Evolutionary conservation across 352 stramenopile species (phyloP).

Genomic region (Salisapilia sapeloensis): DNA sequence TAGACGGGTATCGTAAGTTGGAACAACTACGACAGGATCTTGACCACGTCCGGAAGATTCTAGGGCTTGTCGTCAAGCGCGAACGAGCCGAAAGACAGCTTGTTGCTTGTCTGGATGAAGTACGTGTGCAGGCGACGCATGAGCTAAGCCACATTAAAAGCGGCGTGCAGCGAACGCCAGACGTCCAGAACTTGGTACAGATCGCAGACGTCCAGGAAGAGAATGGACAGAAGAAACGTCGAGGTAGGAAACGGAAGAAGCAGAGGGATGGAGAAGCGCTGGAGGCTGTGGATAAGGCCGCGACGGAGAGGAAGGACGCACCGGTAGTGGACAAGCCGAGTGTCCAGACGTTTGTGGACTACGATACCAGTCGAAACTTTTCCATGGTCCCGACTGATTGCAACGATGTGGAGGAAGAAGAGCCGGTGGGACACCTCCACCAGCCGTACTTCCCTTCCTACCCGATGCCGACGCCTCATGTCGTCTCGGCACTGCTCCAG

Average conservation of each 20-base stretch:
- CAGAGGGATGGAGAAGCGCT: slow-evolving; percentile 14
- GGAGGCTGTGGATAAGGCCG: slow-evolving; percentile 5
- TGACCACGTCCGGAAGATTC: slow-evolving; percentile 68
- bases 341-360: slow-evolving; percentile 50
- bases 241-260: slow-evolving; percentile 66
- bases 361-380: slow-evolving; percentile 52
- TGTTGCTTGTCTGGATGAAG: slow-evolving; percentile 70
- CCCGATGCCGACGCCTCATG: slow-evolving; percentile 28
- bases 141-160: slow-evolving; percentile 30
- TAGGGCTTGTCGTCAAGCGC: slow-evolving; percentile 72
- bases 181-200: slow-evolving; percentile 29
- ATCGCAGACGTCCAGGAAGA: slow-evolving; percentile 32
- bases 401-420: slow-evolving; percentile 5
- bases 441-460: slow-evolving; percentile 43
- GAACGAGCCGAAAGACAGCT: slow-evolving; percentile 73
- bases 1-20: slow-evolving; percentile 91
- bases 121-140: slow-evolving; percentile 40
- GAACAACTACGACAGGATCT: slow-evolving; percentile 88
- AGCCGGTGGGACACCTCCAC: slow-evolving; percentile 3
- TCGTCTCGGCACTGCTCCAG: slow-evolving; percentile 51
- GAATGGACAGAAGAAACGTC: slow-evolving; percentile 31
- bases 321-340: slow-evolving; percentile 1
- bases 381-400: slow-evolving; percentile 19
- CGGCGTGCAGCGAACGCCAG: too few species aligned
- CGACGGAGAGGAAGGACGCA: slow-evolving; percentile 1